These are phyloP conservation scores for Zygoascus meyerae DNA, from an alignment of 1,139 yeast genomes.

Conservation along the genomic window DNA sequence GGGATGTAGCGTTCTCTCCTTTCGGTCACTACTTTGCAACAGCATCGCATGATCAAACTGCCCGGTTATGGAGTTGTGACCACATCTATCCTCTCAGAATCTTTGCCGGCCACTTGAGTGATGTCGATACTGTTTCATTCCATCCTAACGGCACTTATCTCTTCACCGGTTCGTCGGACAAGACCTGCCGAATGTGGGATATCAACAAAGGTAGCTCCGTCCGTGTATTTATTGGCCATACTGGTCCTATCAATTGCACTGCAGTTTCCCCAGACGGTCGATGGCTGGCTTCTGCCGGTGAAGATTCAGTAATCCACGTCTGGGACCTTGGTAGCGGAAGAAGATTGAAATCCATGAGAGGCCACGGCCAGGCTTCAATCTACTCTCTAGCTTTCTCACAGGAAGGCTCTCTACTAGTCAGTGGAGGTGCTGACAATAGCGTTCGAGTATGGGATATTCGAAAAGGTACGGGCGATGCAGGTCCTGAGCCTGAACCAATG, in stretches of 20 bases:
- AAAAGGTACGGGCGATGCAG: constrained; percentile 73
- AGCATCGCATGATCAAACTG: constrained; percentile 96
- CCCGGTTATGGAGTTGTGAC: constrained; percentile 96
- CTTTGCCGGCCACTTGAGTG: constrained; percentile 95
- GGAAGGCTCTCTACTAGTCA: constrained; percentile 84
- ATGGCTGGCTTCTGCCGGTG: constrained; percentile 95
- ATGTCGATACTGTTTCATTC: constrained; percentile 91
- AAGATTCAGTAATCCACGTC: constrained; percentile 78
- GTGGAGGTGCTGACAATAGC: constrained; percentile 90
- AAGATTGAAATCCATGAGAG: constrained; percentile 68
- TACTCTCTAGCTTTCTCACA: constrained; percentile 79
- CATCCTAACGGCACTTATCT: constrained; percentile 95
- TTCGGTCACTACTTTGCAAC: constrained; percentile 96
- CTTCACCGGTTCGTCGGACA: constrained; percentile 92
- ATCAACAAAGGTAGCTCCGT: constrained; percentile 83
- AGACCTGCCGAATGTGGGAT: constrained; percentile 98
- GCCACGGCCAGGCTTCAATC: constrained; percentile 85
- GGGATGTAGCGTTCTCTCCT: constrained; percentile 96
- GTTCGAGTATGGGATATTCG: constrained; percentile 96
- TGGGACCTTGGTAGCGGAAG: constrained; percentile 97
- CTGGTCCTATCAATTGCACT: constrained; percentile 76
- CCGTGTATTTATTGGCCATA: constrained; percentile 90
- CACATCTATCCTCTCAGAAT: constrained; percentile 94
- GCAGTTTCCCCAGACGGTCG: constrained; percentile 96
- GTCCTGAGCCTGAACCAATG: constrained; percentile 76